Evolutionary conservation across 2,329 filamentous ascomycete genomes (phyloP).

Genomic region (Clonostachys solani): DNA sequence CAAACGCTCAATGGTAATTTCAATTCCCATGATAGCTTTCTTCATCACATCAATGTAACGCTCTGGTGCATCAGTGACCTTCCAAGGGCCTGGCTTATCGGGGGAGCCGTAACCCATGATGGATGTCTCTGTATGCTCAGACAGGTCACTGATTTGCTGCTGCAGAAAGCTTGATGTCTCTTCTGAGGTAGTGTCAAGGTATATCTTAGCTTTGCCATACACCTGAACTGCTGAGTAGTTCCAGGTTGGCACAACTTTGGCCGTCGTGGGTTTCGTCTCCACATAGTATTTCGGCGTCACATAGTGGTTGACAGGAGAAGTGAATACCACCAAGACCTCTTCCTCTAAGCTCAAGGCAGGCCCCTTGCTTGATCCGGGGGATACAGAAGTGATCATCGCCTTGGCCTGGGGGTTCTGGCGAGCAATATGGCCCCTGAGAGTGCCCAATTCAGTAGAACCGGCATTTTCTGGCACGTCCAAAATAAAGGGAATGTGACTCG

Average conservation of each 20-base stretch:
- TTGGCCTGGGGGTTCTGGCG: constrained; percentile 61
- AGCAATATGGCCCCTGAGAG: constrained; percentile 58
- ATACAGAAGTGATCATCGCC: constrained; percentile 46
- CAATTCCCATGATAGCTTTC: constrained; percentile 56
- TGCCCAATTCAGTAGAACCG: constrained; percentile 30
- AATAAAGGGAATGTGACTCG: constrained; percentile 57
- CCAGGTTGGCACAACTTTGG: constrained; percentile 68
- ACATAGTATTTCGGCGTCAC: constrained; percentile 66
- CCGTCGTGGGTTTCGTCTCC: constrained; percentile 58
- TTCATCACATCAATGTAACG: constrained; percentile 51
- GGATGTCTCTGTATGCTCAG: constrained; percentile 40
- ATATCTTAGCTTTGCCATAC: constrained; percentile 53
- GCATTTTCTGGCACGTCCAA: constrained; percentile 42
- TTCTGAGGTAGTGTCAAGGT: constrained; percentile 39
- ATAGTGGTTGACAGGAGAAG: constrained; percentile 53
- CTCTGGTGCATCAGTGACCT: constrained; percentile 51
- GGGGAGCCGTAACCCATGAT: constrained; percentile 52
- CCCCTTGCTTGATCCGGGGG: constrained; percentile 12
- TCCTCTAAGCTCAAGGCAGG: no score
- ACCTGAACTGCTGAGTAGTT: constrained; percentile 64
- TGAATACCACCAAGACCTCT: constrained; percentile 63
- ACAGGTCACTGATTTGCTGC: constrained; percentile 48
- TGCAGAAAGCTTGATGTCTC: constrained; percentile 43
- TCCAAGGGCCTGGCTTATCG: constrained; percentile 40
- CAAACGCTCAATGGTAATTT: constrained; percentile 49